These are phyloP conservation scores for Agaricus sinodeliciosus DNA, from an alignment of 768 basidiomycete genomes.

Conservation along the genomic window DNA sequence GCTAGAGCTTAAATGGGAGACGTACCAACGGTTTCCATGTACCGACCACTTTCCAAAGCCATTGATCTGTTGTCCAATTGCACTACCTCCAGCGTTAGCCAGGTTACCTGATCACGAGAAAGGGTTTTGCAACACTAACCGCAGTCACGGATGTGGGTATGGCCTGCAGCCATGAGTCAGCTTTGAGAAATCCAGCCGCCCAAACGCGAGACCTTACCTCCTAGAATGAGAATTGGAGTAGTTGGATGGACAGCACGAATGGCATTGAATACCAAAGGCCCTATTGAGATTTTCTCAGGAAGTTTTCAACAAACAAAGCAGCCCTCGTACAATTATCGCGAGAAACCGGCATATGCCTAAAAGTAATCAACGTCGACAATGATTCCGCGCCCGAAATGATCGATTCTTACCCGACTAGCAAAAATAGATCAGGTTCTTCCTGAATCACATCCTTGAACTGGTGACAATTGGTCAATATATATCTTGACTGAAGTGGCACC, in stretches of 20 bases:
- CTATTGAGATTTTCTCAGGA: conserved; percentile 24
- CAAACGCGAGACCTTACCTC: conserved; percentile 33
- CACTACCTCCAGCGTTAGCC: conserved; percentile 24
- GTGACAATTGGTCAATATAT: too few relatives aligned
- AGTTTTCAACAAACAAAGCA: neutral
- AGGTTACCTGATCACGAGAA: neutral
- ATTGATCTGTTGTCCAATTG: conserved; percentile 71
- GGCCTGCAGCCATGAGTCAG: conserved; percentile 32
- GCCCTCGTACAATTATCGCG: conserved; percentile 51
- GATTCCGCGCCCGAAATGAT: neutral
- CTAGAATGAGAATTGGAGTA: conserved; percentile 82
- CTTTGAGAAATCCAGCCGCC: neutral
- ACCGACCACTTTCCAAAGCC: conserved; percentile 76
- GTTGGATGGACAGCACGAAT: conserved; percentile 64
- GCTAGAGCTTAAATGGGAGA: neutral
- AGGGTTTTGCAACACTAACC: conserved; percentile 27
- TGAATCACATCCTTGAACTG: conserved; percentile 74
- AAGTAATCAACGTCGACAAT: neutral
- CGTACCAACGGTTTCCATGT: conserved; percentile 88
- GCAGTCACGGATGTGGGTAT: conserved; percentile 79
- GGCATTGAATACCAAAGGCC: conserved; percentile 67
- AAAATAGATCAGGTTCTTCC: conserved; percentile 79
- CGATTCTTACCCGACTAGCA: conserved; percentile 52
- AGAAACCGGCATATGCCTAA: conserved; percentile 78
- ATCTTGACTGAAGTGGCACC: too few relatives aligned